Base-by-base conservation (phyloP, 2,329 filamentous ascomycete species). In the Clarireedia hainanense region DNA sequence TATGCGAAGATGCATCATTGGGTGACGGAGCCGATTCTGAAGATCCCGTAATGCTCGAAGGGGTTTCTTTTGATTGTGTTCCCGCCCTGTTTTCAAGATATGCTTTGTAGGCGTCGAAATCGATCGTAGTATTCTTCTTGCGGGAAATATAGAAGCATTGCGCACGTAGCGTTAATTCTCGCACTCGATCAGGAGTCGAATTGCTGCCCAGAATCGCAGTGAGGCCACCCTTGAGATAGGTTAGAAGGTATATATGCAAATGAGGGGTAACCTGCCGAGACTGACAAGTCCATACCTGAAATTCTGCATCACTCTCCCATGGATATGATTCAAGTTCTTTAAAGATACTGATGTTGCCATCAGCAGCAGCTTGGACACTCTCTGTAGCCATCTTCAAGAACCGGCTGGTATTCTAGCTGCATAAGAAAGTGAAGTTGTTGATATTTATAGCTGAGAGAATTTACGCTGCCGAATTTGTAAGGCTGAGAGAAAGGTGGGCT, bases 131-230 rank as follows among this genome's bases (percentile, higher is more conserved):
- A 17, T 73, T 70, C 60, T 74, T 66, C 51, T 70, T 70, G 40
- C 68, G 76, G 45, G 75, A 70, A 68, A 83, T 86, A 72, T 87
- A 89, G 72, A 86, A 88, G 69, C 80, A 83, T 68, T 85, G 83
- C 58, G 86, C 85, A 61, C 85, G 80, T 55, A 84, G 74, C 30
- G 81, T 81, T 59, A 88, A 67, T 60, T 84, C 76, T 65, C 78
- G 66, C 54, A 75, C 64, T 71, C 81, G 71, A 67, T 81, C 71
- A 60, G 80, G 71, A 64, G 79, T 68, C 69, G 78, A 76, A 55
- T 78, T 74, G 23, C 72, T 76, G 58, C 83, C 82, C 48, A 88
- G 75, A 61, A 88, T 87, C 57, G 84, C 82, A 59, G 75, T 73
- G 48, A 88, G 76, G 49, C 84, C 85, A 48, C 79, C 74, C 78